Evolutionary conservation across 305 asterid species (phyloP), one percentile per base, ranked within the genome.

Genomic region (Caryopteris hybrid): DNA sequence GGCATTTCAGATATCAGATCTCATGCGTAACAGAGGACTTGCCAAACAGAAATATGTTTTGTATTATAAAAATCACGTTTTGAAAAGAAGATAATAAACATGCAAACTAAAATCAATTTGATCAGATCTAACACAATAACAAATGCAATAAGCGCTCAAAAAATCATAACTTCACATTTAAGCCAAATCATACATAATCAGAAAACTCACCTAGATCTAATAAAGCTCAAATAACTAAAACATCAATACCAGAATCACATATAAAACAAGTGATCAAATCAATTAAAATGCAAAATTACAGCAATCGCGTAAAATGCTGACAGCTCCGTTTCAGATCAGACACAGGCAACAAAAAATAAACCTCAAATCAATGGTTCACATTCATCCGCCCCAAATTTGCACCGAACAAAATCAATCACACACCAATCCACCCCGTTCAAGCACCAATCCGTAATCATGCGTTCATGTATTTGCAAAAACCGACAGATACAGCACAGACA

Each of bases 251-350:
- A 57, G 18, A 62, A 63, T 18, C 8, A 60, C 51, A 52, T 27
- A 48, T 23, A 8, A 56, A 74, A 54, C 58, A 43, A 61, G 58
- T 60, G 56, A 77, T 64, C 67, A 27, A 55, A 55, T 47, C 69
- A 51, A 58, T 16, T 33, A 68, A 64, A 73, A 46, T 22, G 59
- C 59, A 13, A 46, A 42, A 64, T 20, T 61, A 69, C 42, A 4
- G 25, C 60, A 22, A 56, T 39, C 73, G 50, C 75, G 27, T 38
- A 55, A 58, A 61, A 51, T 41, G 45, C 64, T 41, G 62, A 51
- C 25, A 60, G 34, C 59, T 50, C 61, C 70, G 12, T 50, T 50
- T 64, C 78, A 78, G 82, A 80, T 70, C 77, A 70, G 67, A 47
- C 43, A 25, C 70, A 20, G 18, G 39, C 20, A 52, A 45, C 21